Evolutionary conservation across 2,329 filamentous ascomycete species (phyloP), one percentile per base, ranked within the genome.

Genomic region (Diaporthe batatas): DNA sequence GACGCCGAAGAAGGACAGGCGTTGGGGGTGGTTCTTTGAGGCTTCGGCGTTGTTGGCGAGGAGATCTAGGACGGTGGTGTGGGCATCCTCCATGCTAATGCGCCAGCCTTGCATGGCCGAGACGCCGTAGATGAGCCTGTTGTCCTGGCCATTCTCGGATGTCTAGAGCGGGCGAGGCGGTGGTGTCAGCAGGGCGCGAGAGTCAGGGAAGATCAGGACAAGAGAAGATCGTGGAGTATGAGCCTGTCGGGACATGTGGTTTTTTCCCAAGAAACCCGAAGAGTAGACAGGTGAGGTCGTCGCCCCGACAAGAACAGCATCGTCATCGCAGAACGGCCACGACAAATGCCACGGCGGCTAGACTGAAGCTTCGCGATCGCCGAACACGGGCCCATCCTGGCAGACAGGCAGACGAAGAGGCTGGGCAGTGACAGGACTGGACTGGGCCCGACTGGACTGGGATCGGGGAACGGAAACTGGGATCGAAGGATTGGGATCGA

Each of bases 41-140:
- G 90, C 87, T 71, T 91, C 82, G 74, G 81, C 81, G 73, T 84
- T 79, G 72, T 82, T 79, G 74, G 91, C 87, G 80, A 96, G 90
- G 77, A 98, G 91, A 83, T 98, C 94, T 81, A 99, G 93, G 68
- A 98, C 86, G 71, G 93, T 90, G 75, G 94, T 94, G 86, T 99
- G 96, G 76, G 96, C 92, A 83, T 99, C 96, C 84, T 99, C 96
- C 96, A 99, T 99, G 87, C 94, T 98, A 86, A 99, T 98, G 86
- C 96, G 93, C 96, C 96, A 99, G 87, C 96, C 96, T 86, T 99
- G 96, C 96, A 99, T 99, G 84, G 95, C 95, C 77, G 96, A 99
- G 77, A 98, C 91, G 81, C 96, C 96, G 84, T 94, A 99, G 82
- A 96, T 85, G 82, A 98, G 91, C 82, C 94, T 92, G 77, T 97